These are phyloP conservation scores for Lipomyces yamadae DNA, from an alignment of 805 yeast genomes.

Conservation along the genomic window DNA sequence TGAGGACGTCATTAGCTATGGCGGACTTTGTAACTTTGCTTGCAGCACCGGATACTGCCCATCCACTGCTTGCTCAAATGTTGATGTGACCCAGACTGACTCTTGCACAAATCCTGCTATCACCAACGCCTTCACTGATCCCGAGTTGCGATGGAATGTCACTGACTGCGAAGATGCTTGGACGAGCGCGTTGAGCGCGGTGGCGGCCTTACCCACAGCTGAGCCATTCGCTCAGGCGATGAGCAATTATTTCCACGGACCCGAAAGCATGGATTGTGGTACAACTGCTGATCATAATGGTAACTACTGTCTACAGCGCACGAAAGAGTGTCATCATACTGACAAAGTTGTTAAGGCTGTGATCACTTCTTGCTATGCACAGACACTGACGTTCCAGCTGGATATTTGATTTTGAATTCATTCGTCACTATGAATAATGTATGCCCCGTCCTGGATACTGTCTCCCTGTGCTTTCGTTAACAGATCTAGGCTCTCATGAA, in stretches of 20 bases:
- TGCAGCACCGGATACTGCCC: slow-evolving; percentile 1
- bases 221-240: not conserved
- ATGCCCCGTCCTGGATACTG: not conserved
- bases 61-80: not conserved
- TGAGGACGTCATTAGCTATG: not conserved
- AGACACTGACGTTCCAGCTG: not conserved
- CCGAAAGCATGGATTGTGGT: not conserved
- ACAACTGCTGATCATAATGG: not conserved
- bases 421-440: not conserved
- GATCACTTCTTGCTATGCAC: not conserved
- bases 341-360: not conserved
- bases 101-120: not conserved
- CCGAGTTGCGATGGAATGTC: not conserved
- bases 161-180: not conserved
- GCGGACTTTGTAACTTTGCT: not conserved
- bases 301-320: not conserved
- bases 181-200: not conserved
- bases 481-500: not conserved
- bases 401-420: not conserved
- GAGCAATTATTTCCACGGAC: not conserved
- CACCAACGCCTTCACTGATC: not conserved
- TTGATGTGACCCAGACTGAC: not conserved
- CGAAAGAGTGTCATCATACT: not conserved
- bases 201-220: not conserved
- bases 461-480: not conserved